Conservation (phyloP, 2,329 filamentous ascomycete genomes). For the Aciculosporium take region DNA sequence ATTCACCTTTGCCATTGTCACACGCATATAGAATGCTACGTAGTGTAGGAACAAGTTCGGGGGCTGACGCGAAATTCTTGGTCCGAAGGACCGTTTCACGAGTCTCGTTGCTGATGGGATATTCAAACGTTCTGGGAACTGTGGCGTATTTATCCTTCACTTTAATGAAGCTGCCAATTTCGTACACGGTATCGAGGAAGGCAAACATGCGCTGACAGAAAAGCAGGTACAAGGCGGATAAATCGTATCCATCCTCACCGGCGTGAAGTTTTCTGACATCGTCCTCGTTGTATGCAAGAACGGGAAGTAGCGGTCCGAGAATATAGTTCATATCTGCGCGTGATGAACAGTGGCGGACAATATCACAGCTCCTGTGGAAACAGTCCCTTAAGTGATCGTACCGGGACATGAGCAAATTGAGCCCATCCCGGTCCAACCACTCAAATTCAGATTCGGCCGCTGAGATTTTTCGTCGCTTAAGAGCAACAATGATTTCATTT, state of each 20-base stretch:
- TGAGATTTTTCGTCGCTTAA: constrained; percentile 15
- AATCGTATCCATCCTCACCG: constrained; percentile 9
- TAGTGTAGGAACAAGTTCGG: constrained; percentile 14
- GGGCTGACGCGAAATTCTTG: constrained; percentile 14
- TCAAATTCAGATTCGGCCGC: constrained; percentile 9
- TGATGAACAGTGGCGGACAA: constrained; percentile 7
- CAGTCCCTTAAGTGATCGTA: constrained; percentile 12
- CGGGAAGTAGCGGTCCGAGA: constrained; percentile 11
- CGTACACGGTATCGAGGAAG: constrained; percentile 14
- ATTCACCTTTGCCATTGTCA: not conserved
- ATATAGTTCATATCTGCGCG: constrained; percentile 14
- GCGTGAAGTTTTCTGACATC: constrained; percentile 9
- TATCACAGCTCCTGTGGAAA: constrained; percentile 11
- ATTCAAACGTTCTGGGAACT: constrained; percentile 13
- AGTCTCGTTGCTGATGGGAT: constrained; percentile 8
- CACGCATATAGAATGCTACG: constrained; percentile 11
- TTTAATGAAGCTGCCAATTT: constrained; percentile 15
- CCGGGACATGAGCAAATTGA: constrained; percentile 11
- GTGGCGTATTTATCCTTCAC: constrained; percentile 11
- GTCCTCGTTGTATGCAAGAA: constrained; percentile 11
- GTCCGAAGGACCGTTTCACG: constrained; percentile 10
- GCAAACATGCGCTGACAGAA: constrained; percentile 10
- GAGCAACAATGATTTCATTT: constrained; percentile 10
- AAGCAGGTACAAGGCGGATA: constrained; percentile 11
- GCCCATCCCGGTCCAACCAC: constrained; percentile 15